Evolutionary conservation across 805 yeast species (phyloP), one percentile per base, ranked within the genome.

Genomic region (Saccharomycopsis sp.): DNA sequence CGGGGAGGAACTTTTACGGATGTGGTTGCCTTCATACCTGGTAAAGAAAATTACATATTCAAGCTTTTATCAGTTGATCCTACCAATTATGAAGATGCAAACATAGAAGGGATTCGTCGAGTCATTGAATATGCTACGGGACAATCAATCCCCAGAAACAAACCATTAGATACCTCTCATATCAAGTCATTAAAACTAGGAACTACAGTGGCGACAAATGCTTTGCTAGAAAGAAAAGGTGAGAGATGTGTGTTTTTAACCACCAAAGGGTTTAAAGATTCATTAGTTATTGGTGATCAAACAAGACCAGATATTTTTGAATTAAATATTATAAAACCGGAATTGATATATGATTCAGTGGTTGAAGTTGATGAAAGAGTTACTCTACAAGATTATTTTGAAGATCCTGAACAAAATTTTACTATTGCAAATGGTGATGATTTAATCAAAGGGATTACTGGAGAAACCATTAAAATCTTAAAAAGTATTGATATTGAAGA

Each of bases 1-100:
- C 59, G 89, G 48, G 96, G 96, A 48, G 96, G 96, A 42, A 88
- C 96, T 0, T 87, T 87, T 63, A 85, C 95, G 1, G 96, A 85
- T 52, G 68, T 80, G 59, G 60, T 76, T 40, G 72, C 70, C 10
- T 67, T 65, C 47, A 63, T 66, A 49, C 62, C 74, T 54, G 52
- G 66, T 13, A 59, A 67, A 45, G 66, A 67, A 34, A 72, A 69
- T 30, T 68, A 72, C 28, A 76, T 83, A 2, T 69, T 88, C 57
- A 88, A 88, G 57, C 62, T 88, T 21, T 64, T 88, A 19, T 85
- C 95, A 0, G 95, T 84, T 3, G 96, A 88, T 52, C 95, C 96
- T 0, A 65, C 69, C 21, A 88, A 88, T 60, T 88, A 88, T 55
- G 63, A 69, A 2, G 97, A 88, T 66, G 95, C 97, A 1, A 94